These are phyloP conservation scores for Vicia villosa DNA, from an alignment of 306 rosid genomes.

Conservation along the genomic window DNA sequence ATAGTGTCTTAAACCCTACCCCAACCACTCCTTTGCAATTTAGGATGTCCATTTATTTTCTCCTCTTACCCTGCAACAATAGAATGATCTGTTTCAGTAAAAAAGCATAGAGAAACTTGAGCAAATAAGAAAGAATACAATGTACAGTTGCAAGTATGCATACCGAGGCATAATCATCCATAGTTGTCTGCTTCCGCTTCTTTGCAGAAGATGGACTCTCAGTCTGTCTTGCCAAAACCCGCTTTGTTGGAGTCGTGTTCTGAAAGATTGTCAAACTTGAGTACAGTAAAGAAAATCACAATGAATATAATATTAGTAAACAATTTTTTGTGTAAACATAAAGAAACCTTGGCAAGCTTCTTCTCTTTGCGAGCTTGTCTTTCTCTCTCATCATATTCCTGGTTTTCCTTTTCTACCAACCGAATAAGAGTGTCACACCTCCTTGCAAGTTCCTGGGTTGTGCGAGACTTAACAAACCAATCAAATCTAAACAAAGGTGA, in stretches of 20 bases:
- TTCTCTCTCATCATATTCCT: conserved; percentile 97
- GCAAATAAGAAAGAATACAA: conserved; percentile 17
- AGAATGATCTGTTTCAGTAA: conserved; percentile 30
- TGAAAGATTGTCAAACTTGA: conserved; percentile 44
- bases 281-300: not conserved
- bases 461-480: conserved; percentile 99
- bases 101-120: not conserved
- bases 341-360: conserved; percentile 90
- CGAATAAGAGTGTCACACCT: conserved; percentile 96
- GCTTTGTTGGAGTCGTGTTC: conserved; percentile 90
- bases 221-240: conserved; percentile 74
- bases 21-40: conserved; percentile 2
- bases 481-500: conserved; percentile 97
- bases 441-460: conserved; percentile 98
- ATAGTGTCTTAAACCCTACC: not conserved
- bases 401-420: conserved; percentile 97
- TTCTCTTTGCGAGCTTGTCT: conserved; percentile 99
- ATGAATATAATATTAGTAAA: conserved; percentile 2
- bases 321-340: not conserved
- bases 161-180: conserved; percentile 86
- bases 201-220: conserved; percentile 65
- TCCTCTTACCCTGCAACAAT: conserved; percentile 82
- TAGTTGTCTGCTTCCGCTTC: conserved; percentile 85
- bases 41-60: conserved; percentile 54
- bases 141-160: conserved; percentile 3